Percentiles rank a stretch among this genome's conserved stretches.
Evolutionary conservation across 2,329 filamentous ascomycete genomes (phyloP).

Genomic region (Colletotrichum neosansevieriae): DNA sequence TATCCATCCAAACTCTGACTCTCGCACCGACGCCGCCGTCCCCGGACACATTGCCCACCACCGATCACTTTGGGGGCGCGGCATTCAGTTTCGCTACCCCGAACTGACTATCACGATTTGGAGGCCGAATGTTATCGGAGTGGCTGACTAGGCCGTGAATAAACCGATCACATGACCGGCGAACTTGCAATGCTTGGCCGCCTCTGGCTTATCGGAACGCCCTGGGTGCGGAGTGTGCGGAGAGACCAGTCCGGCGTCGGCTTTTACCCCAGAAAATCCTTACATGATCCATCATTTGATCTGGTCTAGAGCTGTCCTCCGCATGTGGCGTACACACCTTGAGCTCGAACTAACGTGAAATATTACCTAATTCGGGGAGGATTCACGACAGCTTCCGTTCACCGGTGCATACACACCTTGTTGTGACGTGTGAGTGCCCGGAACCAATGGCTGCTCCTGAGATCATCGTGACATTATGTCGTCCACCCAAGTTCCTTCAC

Average conservation of each 20-base stretch:
- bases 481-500: background rate
- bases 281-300: slow-evolving; percentile 16
- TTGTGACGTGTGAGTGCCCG: background rate
- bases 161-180: slow-evolving; percentile 25
- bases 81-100: slow-evolving; percentile 19
- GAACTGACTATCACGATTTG: slow-evolving; percentile 15
- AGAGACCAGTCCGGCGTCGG: slow-evolving; percentile 12
- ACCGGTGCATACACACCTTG: background rate
- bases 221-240: slow-evolving; percentile 19
- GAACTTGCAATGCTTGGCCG: background rate
- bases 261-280: slow-evolving; percentile 20
- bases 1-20: slow-evolving; percentile 13
- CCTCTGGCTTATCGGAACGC: slow-evolving; percentile 16
- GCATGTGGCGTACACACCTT: slow-evolving; percentile 16
- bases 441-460: background rate
- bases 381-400: slow-evolving; percentile 5
- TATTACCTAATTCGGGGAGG: slow-evolving; percentile 14
- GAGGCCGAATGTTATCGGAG: slow-evolving; percentile 19
- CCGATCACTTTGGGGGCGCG: slow-evolving; percentile 18
- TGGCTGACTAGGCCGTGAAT: slow-evolving; percentile 5
- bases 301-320: slow-evolving; percentile 2
- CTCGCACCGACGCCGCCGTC: slow-evolving; percentile 10
- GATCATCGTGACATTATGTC: slow-evolving; percentile 21
- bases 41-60: slow-evolving; percentile 4
- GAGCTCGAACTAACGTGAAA: slow-evolving; percentile 1